These are phyloP conservation scores for Talaromyces pinophilus DNA, from an alignment of 2,329 filamentous ascomycete species.

Conservation along the genomic window DNA sequence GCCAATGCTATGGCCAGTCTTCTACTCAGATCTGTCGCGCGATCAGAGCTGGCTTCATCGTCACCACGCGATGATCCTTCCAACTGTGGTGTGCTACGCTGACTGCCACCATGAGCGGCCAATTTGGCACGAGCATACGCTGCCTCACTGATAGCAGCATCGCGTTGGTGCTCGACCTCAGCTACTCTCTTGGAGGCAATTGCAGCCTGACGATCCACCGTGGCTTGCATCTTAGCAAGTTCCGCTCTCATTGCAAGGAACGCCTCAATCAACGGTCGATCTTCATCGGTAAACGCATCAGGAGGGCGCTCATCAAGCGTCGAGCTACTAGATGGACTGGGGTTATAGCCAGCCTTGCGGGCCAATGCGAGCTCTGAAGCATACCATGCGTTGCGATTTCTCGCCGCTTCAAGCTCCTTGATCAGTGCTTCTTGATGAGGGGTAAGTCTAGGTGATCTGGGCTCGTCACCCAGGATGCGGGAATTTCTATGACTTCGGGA, in stretches of 20 bases:
- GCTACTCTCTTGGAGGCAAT: constrained; percentile 86
- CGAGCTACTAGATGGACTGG: constrained; percentile 69
- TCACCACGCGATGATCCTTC: constrained; percentile 56
- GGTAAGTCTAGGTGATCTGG: constrained; percentile 48
- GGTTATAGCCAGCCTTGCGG: constrained; percentile 81
- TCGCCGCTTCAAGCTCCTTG: constrained; percentile 82
- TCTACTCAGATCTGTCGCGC: constrained; percentile 72
- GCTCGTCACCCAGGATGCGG: constrained; percentile 45
- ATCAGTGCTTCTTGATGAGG: constrained; percentile 63
- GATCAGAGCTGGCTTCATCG: constrained; percentile 60
- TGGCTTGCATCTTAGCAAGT: constrained; percentile 81
- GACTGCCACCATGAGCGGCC: constrained; percentile 75
- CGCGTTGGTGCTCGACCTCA: constrained; percentile 90
- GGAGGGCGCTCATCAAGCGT: constrained; percentile 72
- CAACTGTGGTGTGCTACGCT: constrained; percentile 57
- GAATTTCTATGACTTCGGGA: constrained; percentile 43
- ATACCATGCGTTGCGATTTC: constrained; percentile 93
- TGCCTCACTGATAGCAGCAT: constrained; percentile 90
- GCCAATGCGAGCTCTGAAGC: constrained; percentile 91
- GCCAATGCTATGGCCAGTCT: constrained; percentile 81
- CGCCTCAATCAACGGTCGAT: constrained; percentile 88
- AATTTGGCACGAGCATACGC: constrained; percentile 93
- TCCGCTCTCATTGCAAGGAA: constrained; percentile 89
- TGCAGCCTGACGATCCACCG: constrained; percentile 84
- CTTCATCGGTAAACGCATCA: constrained; percentile 86